These are phyloP conservation scores for Karstenula rhodostoma DNA, from an alignment of 2,329 filamentous ascomycete species.

Conservation along the genomic window DNA sequence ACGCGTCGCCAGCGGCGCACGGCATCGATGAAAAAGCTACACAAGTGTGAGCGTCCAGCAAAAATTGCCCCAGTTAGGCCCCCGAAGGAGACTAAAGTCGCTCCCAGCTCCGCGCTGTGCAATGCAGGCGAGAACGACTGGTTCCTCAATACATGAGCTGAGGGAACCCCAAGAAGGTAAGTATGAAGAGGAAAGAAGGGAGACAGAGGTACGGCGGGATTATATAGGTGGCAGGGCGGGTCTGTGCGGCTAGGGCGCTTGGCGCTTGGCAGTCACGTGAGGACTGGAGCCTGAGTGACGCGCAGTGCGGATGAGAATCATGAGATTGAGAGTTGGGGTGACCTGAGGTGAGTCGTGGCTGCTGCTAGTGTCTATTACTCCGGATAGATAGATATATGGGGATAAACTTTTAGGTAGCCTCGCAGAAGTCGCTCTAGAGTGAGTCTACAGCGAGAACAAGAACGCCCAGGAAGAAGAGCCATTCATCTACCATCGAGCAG, in stretches of 20 bases:
- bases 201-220: background rate
- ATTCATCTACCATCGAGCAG: no score
- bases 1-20: background rate
- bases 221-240: background rate
- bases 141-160: slow-evolving; percentile 41
- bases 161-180: slow-evolving; percentile 45
- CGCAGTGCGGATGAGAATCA: no score
- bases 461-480: no score
- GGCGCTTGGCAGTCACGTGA: background rate
- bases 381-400: no score
- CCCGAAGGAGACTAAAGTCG: slow-evolving; percentile 45
- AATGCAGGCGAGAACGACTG: slow-evolving; percentile 45
- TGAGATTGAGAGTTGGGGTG: no score
- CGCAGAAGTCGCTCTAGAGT: no score
- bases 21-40: background rate
- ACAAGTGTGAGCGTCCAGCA: slow-evolving; percentile 22
- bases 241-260: background rate
- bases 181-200: slow-evolving; percentile 23
- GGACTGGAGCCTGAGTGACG: background rate
- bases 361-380: no score
- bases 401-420: no score
- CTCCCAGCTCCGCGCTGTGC: slow-evolving; percentile 47
- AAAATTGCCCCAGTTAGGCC: slow-evolving; percentile 45
- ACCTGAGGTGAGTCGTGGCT: no score
- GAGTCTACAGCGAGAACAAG: no score